These are phyloP conservation scores for Starmerella sirachaensis DNA, from an alignment of 805 yeast genomes.

Conservation along the genomic window DNA sequence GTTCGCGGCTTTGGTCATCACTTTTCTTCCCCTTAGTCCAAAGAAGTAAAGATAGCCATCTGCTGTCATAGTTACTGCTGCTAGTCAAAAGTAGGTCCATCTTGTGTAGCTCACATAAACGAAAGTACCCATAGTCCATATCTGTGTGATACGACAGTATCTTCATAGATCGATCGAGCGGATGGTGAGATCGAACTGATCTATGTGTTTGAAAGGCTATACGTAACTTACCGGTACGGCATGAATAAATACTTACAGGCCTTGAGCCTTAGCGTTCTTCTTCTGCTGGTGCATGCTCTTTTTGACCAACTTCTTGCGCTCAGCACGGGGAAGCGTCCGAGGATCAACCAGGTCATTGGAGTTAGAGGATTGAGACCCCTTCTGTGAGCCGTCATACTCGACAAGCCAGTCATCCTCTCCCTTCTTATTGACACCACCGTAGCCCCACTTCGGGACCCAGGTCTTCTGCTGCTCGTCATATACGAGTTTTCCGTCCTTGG, in stretches of 20 bases:
- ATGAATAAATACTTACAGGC: background rate
- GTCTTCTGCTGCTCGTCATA: conserved; percentile 81
- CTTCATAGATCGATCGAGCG: no score
- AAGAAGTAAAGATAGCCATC: no score
- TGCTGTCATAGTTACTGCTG: no score
- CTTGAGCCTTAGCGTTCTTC: conserved; percentile 39
- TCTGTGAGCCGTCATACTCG: conserved; percentile 66
- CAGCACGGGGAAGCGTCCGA: conserved; percentile 65
- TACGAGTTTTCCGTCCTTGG: conserved; percentile 77
- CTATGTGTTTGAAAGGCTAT: no score
- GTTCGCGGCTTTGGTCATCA: no score
- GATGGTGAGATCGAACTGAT: no score
- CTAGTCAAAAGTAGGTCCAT: no score
- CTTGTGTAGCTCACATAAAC: no score
- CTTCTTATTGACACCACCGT: conserved; percentile 80
- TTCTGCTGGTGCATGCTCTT: conserved; percentile 77
- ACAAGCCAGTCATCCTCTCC: conserved; percentile 89
- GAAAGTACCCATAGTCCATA: no score
- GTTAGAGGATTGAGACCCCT: conserved; percentile 16
- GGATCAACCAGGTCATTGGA: conserved; percentile 75
- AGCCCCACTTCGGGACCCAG: conserved; percentile 99
- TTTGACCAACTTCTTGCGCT: conserved; percentile 73
- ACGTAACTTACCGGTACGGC: no score
- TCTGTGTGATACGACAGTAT: no score
- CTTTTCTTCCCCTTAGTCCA: no score